Conservation (phyloP, 306 rosid species). For the Hylodesmum podocarpum region DNA sequence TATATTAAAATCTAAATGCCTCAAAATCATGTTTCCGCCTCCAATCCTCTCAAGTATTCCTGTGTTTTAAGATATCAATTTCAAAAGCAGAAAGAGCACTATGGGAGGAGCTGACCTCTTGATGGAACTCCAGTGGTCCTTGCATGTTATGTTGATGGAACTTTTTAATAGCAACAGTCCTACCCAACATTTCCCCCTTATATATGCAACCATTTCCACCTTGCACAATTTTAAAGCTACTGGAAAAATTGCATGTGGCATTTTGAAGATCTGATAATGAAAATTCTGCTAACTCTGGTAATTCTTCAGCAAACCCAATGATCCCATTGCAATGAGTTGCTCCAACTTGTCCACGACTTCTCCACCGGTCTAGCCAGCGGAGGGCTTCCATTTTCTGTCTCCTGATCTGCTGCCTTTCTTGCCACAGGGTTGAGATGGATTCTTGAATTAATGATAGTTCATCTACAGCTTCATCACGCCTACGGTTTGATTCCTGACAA, state of each 20-base stretch:
- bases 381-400: conserved; percentile 72
- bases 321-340: conserved; percentile 50
- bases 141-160: conserved; percentile 60
- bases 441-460: conserved; percentile 64
- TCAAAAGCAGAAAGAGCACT: conserved; percentile 20
- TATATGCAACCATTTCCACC: conserved; percentile 78
- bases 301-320: conserved; percentile 54
- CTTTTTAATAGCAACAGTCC: conserved; percentile 76
- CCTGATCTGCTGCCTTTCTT: conserved; percentile 67
- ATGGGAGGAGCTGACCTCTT: conserved; percentile 54
- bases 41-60: background rate
- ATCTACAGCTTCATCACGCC: conserved; percentile 60
- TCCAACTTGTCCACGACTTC: conserved; percentile 56
- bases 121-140: conserved; percentile 72
- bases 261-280: conserved; percentile 70
- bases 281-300: conserved; percentile 67
- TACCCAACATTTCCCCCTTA: conserved; percentile 86
- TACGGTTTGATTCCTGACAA: conserved; percentile 57
- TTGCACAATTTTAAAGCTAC: conserved; percentile 67
- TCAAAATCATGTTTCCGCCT: background rate
- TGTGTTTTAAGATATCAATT: conserved; percentile 2
- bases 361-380: conserved; percentile 83
- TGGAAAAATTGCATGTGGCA: conserved; percentile 81
- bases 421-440: conserved; percentile 66
- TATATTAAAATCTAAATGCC: background rate